phyloP scores from a whole-genome alignment of 1,284 basidiomycete species.

The Pascua guehoae region DNA sequence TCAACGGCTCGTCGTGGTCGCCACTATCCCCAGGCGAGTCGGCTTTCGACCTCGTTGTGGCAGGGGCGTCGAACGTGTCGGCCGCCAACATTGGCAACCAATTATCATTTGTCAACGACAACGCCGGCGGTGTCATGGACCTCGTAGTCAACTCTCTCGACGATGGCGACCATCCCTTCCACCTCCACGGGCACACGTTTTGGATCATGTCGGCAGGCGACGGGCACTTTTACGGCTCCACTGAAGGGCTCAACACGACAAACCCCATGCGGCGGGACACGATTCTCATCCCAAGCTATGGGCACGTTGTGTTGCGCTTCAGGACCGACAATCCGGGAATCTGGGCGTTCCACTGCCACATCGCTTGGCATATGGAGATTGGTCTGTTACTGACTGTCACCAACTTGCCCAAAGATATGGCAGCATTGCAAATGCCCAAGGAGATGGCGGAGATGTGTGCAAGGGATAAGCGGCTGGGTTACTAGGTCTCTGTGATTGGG shows the following conservation, averaged over 20 bases:
- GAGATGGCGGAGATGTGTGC: constrained; percentile 5
- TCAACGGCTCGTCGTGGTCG: constrained; percentile 20
- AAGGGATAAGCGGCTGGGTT: not conserved
- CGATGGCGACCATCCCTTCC: constrained; percentile 33
- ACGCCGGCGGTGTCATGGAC: constrained; percentile 18
- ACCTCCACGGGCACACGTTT: constrained; percentile 33
- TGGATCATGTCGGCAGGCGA: constrained; percentile 20
- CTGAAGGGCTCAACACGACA: constrained; percentile 16
- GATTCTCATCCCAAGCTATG: constrained; percentile 22
- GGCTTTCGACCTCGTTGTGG: not conserved
- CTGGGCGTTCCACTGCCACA: constrained; percentile 32
- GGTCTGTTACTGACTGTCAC: constrained; percentile 15
- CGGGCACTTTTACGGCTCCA: constrained; percentile 12
- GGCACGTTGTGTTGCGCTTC: constrained; percentile 25
- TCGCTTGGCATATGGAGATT: constrained; percentile 26
- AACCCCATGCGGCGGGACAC: constrained; percentile 33
- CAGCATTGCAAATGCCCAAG: constrained; percentile 1
- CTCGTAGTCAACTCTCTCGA: constrained; percentile 26
- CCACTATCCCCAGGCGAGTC: constrained; percentile 7
- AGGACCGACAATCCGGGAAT: constrained; percentile 26
- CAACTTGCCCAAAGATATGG: constrained; percentile 13
- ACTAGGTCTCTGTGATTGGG: no score
- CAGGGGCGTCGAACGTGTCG: constrained; percentile 1
- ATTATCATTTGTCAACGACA: constrained; percentile 15
- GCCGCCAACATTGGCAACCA: constrained; percentile 11